Base-by-base conservation (phyloP, 805 yeast genomes). In the Monosporozyma solicola region DNA sequence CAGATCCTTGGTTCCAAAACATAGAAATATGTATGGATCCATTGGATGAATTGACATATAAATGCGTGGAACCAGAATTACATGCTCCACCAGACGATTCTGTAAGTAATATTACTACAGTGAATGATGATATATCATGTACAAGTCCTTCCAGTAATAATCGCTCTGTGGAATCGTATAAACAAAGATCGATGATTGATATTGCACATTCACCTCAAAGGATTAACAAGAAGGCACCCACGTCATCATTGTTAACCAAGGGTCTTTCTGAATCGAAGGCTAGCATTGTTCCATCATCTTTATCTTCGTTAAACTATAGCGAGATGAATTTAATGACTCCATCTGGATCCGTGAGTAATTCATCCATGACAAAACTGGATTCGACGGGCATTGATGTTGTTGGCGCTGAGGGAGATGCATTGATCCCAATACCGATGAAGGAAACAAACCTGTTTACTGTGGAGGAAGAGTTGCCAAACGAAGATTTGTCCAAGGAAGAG, bases 1-100 rank as follows among this genome's bases (percentile, higher is more conserved):
- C 72, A 2, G 90, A 85, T 59, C 80, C 84, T 10, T 85, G 86
- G 82, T 85, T 85, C 63, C 69, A 68, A 31, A 58, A 69, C 3
- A 70, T 84, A 48, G 86, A 80, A 56, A 77, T 80, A 72, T 85
- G 92, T 63, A 52, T 63, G 27, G 56, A 55, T 43, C n/a, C 47
- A 44, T 10, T 35, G 11, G 50, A 56, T n/a, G 58, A 50, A 20
- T 35, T 54, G 11, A 55, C 49, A 22, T 44, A 51, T 43, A 16
- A 33, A 11, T 48, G 47, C 31, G 20, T 35, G 13, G 50, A 49
- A 48, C 54, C 55, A 5, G 25, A 35, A 35, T 35, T 35, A 3
- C 35, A 41, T 27, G 8, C 29, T 16, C 32, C 47, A 43, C 41
- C 51, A 24, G 25, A 32, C 3, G 52, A 33, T 16, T 8, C 13